Percentiles rank a stretch among this genome's conserved stretches.
phyloP scores from a whole-genome alignment of 2,329 filamentous ascomycete species.

The Aurifilum marmelostoma region DNA sequence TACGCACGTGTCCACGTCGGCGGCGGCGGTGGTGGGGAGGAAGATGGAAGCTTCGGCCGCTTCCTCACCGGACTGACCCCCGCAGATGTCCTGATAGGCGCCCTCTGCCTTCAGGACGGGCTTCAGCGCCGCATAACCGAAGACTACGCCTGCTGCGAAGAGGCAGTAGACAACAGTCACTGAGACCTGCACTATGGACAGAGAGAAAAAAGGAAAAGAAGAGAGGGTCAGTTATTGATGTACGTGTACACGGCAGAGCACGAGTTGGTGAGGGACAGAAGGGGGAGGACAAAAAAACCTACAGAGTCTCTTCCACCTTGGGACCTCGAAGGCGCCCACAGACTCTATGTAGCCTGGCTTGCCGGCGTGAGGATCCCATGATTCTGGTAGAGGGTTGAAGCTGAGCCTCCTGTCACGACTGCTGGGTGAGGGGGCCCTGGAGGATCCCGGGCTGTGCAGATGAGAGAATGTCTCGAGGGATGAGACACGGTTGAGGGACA shows the following conservation, averaged over 20 bases:
- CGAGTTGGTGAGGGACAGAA: not conserved
- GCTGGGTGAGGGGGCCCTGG: constrained; percentile 51
- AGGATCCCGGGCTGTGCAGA: constrained; percentile 42
- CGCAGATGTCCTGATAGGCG: constrained; percentile 69
- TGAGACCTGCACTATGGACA: constrained; percentile 42
- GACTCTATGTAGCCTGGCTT: constrained; percentile 49
- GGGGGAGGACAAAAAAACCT: constrained; percentile 32
- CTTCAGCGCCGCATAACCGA: constrained; percentile 85
- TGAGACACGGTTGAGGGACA: constrained; percentile 57
- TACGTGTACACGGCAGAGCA: not conserved
- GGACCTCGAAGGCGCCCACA: constrained; percentile 58
- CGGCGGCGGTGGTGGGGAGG: constrained; percentile 28
- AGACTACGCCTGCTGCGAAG: constrained; percentile 76
- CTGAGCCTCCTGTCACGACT: constrained; percentile 53
- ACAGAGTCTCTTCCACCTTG: constrained; percentile 58
- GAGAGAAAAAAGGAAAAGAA: not conserved
- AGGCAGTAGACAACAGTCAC: constrained; percentile 45
- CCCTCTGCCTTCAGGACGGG: constrained; percentile 75
- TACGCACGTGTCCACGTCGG: constrained; percentile 46
- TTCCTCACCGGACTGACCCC: constrained; percentile 15
- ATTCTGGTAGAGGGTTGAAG: constrained; percentile 59
- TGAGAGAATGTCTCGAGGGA: constrained; percentile 57
- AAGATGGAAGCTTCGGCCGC: too few relatives aligned
- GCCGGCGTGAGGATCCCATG: constrained; percentile 50
- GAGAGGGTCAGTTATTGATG: not conserved